Evolutionary conservation across 2,329 filamentous ascomycete genomes (phyloP).

Genomic region (Zasmidium citrigriseum): DNA sequence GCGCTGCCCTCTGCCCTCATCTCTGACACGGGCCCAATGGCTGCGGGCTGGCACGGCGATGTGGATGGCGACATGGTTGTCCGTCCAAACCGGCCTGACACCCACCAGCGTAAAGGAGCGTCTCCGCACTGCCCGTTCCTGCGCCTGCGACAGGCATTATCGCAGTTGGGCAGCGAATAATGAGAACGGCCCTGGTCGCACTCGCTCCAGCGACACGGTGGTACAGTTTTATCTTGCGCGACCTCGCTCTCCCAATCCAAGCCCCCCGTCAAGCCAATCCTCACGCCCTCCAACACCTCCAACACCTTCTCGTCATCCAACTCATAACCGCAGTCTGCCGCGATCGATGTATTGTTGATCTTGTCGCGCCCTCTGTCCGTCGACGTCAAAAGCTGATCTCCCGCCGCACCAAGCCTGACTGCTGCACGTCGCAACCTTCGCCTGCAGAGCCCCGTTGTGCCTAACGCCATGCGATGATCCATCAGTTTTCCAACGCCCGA

Average conservation of each 20-base stretch:
- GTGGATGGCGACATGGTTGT: slow-evolving; percentile 5
- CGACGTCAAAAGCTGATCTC: slow-evolving; percentile 1
- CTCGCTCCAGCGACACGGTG: slow-evolving; percentile 5
- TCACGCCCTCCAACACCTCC: slow-evolving; percentile 9
- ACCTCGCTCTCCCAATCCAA: slow-evolving; percentile 16
- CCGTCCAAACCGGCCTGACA: slow-evolving; percentile 1
- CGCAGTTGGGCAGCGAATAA: slow-evolving; percentile 15
- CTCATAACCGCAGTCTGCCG: slow-evolving; percentile 1
- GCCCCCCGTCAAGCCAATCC: slow-evolving; percentile 8
- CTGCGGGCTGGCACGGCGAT: slow-evolving; percentile 10
- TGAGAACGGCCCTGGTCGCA: slow-evolving; percentile 15
- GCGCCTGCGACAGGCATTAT: slow-evolving; percentile 16
- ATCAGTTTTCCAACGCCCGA: neutral
- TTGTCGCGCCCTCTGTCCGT: neutral
- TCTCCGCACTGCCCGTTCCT: slow-evolving; percentile 21
- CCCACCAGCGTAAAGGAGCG: slow-evolving; percentile 5
- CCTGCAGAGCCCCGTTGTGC: neutral
- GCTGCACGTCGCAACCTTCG: neutral
- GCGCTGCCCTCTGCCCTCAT: slow-evolving; percentile 3
- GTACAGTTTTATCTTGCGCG: slow-evolving; percentile 23
- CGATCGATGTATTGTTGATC: neutral
- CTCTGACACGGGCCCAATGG: slow-evolving; percentile 16
- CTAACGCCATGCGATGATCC: neutral
- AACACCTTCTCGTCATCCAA: slow-evolving; percentile 3
- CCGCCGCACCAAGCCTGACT: neutral